phyloP scores from a whole-genome alignment of 2,329 filamentous ascomycete genomes.

The Aspergillus brasiliensis region DNA sequence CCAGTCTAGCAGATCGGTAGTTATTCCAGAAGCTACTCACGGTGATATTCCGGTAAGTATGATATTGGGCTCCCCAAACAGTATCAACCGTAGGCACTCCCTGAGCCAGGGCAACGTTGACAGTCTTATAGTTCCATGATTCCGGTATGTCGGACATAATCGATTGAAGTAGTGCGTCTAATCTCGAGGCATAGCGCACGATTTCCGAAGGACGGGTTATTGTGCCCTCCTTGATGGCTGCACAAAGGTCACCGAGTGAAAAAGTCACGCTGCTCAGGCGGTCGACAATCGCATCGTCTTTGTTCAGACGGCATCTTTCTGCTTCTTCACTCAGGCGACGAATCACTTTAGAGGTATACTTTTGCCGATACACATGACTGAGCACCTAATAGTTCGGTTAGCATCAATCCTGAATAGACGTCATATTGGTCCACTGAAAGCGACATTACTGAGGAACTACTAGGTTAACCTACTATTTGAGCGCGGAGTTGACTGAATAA shows the following conservation, averaged over 20 bases:
- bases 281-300: not conserved
- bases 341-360: not conserved
- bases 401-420: not conserved
- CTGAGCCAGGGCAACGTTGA: not conserved
- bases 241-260: not conserved
- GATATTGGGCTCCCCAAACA: not conserved
- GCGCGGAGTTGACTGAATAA: conserved; percentile 4
- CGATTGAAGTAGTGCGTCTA: not conserved
- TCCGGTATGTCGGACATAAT: not conserved
- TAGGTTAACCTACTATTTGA: not conserved
- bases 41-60: not conserved
- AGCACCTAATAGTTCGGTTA: not conserved
- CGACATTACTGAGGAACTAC: not conserved
- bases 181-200: not conserved
- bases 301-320: not conserved
- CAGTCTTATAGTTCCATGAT: not conserved
- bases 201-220: not conserved
- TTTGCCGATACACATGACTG: not conserved
- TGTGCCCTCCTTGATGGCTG: not conserved
- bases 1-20: conserved; percentile 1
- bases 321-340: not conserved
- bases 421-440: not conserved
- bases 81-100: not conserved
- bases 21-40: conserved; percentile 5
- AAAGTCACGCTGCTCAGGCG: not conserved